These are phyloP conservation scores for Blastobotrys serpentis DNA, from an alignment of 1,139 yeast species.

Conservation along the genomic window DNA sequence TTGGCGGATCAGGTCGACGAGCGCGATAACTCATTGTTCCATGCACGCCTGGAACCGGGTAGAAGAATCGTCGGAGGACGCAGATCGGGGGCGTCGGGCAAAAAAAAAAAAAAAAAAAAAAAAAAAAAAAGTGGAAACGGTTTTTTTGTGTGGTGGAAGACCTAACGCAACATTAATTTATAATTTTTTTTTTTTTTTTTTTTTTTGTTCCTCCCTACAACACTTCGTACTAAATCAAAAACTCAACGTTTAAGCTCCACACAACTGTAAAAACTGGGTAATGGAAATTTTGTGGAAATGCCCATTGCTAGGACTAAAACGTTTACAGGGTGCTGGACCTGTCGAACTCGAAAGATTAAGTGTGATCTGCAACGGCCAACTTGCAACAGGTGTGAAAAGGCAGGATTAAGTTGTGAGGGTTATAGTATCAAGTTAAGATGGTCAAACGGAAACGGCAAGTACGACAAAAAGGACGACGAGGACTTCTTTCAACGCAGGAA, in stretches of 20 bases:
- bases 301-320: conserved; percentile 42
- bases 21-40: neutral
- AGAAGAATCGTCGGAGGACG: neutral
- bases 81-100: neutral
- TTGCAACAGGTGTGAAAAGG: conserved; percentile 53
- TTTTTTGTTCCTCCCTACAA: no score
- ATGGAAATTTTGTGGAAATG: conserved; percentile 8
- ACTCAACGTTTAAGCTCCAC: no score
- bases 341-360: conserved; percentile 57
- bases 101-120: no score
- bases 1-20: no score
- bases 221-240: no score
- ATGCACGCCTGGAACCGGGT: neutral
- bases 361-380: conserved; percentile 57
- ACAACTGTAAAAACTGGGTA: no score
- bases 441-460: conserved; percentile 43
- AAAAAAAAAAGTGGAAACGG: no score
- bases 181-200: no score
- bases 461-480: conserved; percentile 33
- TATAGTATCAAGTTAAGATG: conserved; percentile 79
- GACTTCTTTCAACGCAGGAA: conserved; percentile 66
- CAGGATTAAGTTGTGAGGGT: conserved; percentile 71
- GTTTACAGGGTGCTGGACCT: conserved; percentile 64
- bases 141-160: neutral
- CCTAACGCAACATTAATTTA: no score